Evolutionary conservation across 2,329 filamentous ascomycete genomes (phyloP).

Genomic region (Penicillium nordicum): DNA sequence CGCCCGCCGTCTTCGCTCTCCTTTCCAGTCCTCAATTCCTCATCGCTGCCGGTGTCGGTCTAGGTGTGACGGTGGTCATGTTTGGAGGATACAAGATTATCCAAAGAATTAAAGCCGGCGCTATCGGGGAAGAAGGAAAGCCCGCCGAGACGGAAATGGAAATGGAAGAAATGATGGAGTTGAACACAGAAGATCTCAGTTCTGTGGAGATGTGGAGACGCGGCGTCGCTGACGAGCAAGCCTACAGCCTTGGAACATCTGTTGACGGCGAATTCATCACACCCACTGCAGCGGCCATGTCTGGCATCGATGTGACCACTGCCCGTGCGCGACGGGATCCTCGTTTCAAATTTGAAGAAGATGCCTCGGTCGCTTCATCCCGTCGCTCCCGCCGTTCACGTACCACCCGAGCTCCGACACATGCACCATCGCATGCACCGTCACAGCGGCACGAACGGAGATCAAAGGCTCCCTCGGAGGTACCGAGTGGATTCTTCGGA

Average conservation of each 20-base stretch:
- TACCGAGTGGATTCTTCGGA: slow-evolving; percentile 21
- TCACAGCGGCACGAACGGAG: slow-evolving; percentile 18
- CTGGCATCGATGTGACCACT: slow-evolving; percentile 40
- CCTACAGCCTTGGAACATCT: slow-evolving; percentile 54
- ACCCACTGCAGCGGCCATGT: slow-evolving; percentile 52
- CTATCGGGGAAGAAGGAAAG: slow-evolving; percentile 11
- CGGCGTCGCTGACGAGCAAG: slow-evolving; percentile 59
- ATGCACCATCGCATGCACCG: slow-evolving; percentile 16
- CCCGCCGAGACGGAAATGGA: slow-evolving; percentile 15
- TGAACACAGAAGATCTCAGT: slow-evolving; percentile 50
- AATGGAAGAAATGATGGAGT: slow-evolving; percentile 57
- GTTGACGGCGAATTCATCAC: slow-evolving; percentile 66
- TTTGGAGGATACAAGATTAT: slow-evolving; percentile 97
- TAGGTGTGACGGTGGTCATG: slow-evolving; percentile 92
- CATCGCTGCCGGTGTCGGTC: slow-evolving; percentile 81
- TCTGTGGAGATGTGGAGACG: slow-evolving; percentile 62
- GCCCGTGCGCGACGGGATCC: slow-evolving; percentile 31
- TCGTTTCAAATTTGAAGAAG: slow-evolving; percentile 37
- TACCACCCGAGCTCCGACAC: slow-evolving; percentile 16
- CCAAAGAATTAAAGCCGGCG: slow-evolving; percentile 65
- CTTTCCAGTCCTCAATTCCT: slow-evolving; percentile 90
- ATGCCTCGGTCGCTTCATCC: slow-evolving; percentile 34
- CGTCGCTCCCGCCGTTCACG: slow-evolving; percentile 36
- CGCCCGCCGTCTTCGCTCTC: slow-evolving; percentile 81
- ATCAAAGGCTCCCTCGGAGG: slow-evolving; percentile 16